Conservation (phyloP, 495 filamentous ascomycete genomes). For the Pseudomonodictys pantanalensis region DNA sequence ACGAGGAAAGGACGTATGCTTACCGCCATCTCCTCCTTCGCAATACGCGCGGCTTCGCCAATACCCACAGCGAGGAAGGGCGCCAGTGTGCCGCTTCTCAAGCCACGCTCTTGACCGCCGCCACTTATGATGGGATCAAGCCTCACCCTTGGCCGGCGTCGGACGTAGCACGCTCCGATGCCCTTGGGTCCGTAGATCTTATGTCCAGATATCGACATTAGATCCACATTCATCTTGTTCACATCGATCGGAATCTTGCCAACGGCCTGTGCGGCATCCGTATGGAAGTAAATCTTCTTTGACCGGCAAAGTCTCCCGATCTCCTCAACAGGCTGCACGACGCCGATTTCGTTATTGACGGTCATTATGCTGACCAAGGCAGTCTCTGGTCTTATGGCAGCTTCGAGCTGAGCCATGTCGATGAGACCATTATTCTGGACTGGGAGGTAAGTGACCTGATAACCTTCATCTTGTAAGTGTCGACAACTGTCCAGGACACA, state of each 20-base stretch:
- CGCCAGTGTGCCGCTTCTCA: constrained; percentile 90
- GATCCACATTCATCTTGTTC: constrained; percentile 92
- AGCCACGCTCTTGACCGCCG: constrained; percentile 90
- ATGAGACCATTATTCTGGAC: constrained; percentile 82
- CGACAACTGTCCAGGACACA: constrained; percentile 96
- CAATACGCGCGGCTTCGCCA: constrained; percentile 91
- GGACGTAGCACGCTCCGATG: constrained; percentile 92
- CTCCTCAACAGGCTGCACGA: constrained; percentile 90
- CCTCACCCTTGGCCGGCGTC: constrained; percentile 85
- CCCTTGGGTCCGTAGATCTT: constrained; percentile 99
- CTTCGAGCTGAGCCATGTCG: constrained; percentile 80
- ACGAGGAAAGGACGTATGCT: constrained; percentile 41
- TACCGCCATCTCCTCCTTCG: constrained; percentile 84
- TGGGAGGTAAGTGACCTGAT: constrained; percentile 91
- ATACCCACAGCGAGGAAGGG: constrained; percentile 88
- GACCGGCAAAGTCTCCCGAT: constrained; percentile 88
- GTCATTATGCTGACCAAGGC: constrained; percentile 94
- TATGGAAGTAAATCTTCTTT: constrained; percentile 97
- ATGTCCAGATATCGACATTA: constrained; percentile 99
- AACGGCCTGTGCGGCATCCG: constrained; percentile 93
- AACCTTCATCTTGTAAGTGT: constrained; percentile 95
- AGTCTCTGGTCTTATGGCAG: constrained; percentile 87
- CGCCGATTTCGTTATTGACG: constrained; percentile 98
- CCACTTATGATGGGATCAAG: constrained; percentile 95
- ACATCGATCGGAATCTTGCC: constrained; percentile 97